Evolutionary conservation across 129 eudicot genomes (phyloP).

Genomic region (Mikania micrantha): DNA sequence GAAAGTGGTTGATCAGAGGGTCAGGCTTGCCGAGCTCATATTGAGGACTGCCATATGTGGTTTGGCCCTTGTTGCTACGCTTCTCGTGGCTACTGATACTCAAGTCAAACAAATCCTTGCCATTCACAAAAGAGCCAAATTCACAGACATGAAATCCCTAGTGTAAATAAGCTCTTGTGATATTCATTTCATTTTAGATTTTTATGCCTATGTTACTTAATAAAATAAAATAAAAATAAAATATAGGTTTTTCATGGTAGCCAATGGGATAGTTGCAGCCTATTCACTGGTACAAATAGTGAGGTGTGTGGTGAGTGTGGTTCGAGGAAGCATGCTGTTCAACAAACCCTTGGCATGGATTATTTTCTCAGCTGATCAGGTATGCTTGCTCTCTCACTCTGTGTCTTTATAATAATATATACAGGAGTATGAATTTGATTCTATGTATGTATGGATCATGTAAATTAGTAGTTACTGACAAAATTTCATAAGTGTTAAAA

Average conservation of each 20-base stretch:
- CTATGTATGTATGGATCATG: too few relatives aligned
- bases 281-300: slow-evolving; percentile 63
- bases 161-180: slow-evolving; percentile 35
- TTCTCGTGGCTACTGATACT: slow-evolving; percentile 58
- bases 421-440: too few relatives aligned
- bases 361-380: slow-evolving; percentile 89
- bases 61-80: slow-evolving; percentile 53
- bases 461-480: too few relatives aligned
- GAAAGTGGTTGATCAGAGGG: slow-evolving; percentile 51
- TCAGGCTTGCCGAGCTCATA: slow-evolving; percentile 51
- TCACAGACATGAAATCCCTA: slow-evolving; percentile 74
- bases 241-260: slow-evolving; percentile 68
- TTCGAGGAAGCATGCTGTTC: slow-evolving; percentile 49
- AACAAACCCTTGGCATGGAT: slow-evolving; percentile 85
- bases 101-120: slow-evolving; percentile 64
- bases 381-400: too few relatives aligned
- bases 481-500: too few relatives aligned
- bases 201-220: too few relatives aligned
- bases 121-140: slow-evolving; percentile 57
- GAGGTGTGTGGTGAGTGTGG: slow-evolving; percentile 68
- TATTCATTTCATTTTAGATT: background rate
- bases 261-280: slow-evolving; percentile 73
- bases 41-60: slow-evolving; percentile 56
- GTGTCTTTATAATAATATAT: background rate
- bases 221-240: background rate